phyloP scores from a whole-genome alignment of 2,329 filamentous ascomycete genomes.

The Grosmannia penicillata region DNA sequence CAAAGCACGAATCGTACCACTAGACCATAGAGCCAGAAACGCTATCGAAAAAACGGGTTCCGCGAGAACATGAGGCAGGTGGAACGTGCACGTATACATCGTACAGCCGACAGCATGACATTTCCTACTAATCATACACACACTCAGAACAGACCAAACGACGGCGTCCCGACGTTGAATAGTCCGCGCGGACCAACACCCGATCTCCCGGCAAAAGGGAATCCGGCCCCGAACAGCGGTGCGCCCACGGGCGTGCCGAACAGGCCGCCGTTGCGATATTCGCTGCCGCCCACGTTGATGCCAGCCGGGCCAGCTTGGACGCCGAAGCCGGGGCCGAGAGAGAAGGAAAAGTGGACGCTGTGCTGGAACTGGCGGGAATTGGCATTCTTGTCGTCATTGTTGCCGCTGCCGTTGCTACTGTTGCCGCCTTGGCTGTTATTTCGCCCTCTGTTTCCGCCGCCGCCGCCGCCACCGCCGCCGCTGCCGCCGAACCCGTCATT shows the following conservation, averaged over 20 bases:
- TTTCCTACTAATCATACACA: too few relatives aligned
- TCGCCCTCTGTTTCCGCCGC: not conserved
- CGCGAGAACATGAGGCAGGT: too few relatives aligned
- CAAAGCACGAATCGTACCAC: slow-evolving; percentile 12
- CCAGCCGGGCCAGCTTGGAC: slow-evolving; percentile 1
- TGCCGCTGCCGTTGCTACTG: not conserved
- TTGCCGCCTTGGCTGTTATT: not conserved
- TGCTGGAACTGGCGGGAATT: slow-evolving; percentile 2
- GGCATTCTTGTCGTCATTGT: not conserved
- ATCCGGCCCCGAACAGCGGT: too few relatives aligned
- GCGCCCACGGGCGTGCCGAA: not conserved
- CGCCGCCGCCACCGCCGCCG: not conserved
- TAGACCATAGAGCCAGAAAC: slow-evolving; percentile 9
- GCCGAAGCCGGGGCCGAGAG: not conserved
- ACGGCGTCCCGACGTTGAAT: too few relatives aligned
- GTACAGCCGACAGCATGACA: too few relatives aligned
- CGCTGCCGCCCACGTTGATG: not conserved
- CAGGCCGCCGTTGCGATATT: not conserved
- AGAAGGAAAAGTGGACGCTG: slow-evolving; percentile 4
- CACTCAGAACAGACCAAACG: too few relatives aligned
- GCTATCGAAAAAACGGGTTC: too few relatives aligned
- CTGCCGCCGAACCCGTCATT: not conserved
- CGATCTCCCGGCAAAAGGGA: too few relatives aligned
- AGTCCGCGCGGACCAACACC: too few relatives aligned
- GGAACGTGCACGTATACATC: too few relatives aligned